Percentiles rank a stretch among this genome's conserved stretches.
Conservation (phyloP, 176 grass and related monocot genomes). For the Ensete ventricosum region DNA sequence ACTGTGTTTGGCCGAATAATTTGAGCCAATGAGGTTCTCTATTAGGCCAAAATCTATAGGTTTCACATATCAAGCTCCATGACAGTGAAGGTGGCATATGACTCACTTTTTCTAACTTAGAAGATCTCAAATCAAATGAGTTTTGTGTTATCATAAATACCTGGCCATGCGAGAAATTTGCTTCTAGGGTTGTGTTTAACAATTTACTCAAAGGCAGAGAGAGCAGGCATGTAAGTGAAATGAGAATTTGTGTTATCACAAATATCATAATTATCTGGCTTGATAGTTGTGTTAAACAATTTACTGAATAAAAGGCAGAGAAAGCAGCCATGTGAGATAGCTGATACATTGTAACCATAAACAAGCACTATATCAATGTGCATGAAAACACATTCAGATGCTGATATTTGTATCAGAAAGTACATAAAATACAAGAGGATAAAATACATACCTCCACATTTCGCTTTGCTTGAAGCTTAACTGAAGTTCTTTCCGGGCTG, state of each 20-base stretch:
- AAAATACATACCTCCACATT: constrained; percentile 46
- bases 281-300: too few species aligned
- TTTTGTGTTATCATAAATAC: not conserved
- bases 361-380: not conserved
- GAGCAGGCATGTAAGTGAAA: too few species aligned
- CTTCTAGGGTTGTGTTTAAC: not conserved
- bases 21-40: not conserved
- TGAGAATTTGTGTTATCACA: too few species aligned
- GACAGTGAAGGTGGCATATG: not conserved
- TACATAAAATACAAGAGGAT: not conserved
- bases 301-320: too few species aligned
- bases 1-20: not conserved
- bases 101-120: not conserved
- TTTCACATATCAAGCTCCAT: not conserved
- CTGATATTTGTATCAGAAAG: not conserved
- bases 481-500: constrained; percentile 31
- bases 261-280: too few species aligned
- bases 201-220: not conserved
- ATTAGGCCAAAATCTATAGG: not conserved
- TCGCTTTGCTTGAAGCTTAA: constrained; percentile 45
- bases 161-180: not conserved
- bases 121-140: not conserved
- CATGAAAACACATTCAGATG: not conserved
- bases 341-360: not conserved
- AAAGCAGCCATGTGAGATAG: too few species aligned